Evolutionary conservation across 345 rosid species (phyloP).

Genomic region (Gossypium anomalum): DNA sequence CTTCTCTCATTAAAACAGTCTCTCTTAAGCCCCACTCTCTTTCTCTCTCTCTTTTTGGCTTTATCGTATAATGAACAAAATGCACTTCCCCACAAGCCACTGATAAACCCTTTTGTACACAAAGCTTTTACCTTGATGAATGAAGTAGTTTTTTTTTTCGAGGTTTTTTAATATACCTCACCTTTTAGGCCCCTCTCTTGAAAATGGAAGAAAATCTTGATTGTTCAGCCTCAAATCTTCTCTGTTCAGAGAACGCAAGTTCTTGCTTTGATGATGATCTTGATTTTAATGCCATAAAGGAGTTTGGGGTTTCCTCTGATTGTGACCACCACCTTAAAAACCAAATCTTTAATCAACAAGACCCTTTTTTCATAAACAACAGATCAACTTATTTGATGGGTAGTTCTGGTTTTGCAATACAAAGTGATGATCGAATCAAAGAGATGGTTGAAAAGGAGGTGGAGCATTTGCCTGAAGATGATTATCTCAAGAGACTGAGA

Average conservation of each 20-base stretch:
- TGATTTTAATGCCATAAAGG: conserved; percentile 23
- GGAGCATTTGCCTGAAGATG: conserved; percentile 50
- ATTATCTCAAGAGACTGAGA: conserved; percentile 50
- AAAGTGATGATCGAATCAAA: conserved; percentile 42
- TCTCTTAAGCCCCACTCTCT: conserved; percentile 14
- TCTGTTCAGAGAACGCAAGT: conserved; percentile 41
- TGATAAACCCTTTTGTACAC: conserved; percentile 22
- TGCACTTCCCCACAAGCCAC: conserved; percentile 25
- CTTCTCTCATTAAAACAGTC: conserved; percentile 24
- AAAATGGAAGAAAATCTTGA: conserved; percentile 53
- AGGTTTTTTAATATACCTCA: conserved; percentile 10
- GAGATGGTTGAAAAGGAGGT: conserved; percentile 60
- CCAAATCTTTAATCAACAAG: conserved; percentile 24
- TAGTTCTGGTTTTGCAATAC: conserved; percentile 27
- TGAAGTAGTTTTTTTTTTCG: conserved; percentile 13
- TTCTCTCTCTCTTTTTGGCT: conserved; percentile 21
- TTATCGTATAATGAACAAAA: conserved; percentile 7
- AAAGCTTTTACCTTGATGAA: conserved; percentile 32
- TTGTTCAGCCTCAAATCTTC: conserved; percentile 35
- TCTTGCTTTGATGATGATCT: conserved; percentile 34
- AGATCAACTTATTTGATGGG: conserved; percentile 33
- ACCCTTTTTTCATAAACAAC: conserved; percentile 24
- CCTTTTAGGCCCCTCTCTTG: conserved; percentile 14
- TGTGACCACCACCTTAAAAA: conserved; percentile 7
- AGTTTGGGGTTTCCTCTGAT: conserved; percentile 25